These are phyloP conservation scores for Stentor coeruleus DNA, from an alignment of 73 alveolate genomes.

Conservation along the genomic window DNA sequence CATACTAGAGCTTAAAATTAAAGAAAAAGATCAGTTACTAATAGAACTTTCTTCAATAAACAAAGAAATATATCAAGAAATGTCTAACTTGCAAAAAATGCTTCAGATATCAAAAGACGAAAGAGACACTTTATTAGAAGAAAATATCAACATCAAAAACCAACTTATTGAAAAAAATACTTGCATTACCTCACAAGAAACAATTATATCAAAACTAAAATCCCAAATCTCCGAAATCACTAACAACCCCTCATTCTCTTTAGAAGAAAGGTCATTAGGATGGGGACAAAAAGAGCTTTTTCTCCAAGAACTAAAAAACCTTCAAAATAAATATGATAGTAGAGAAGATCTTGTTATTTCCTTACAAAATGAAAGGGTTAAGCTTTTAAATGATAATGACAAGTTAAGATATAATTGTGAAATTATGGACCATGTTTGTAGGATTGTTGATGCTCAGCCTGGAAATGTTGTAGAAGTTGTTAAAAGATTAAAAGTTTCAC, in stretches of 20 bases:
- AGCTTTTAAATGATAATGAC: conserved; percentile 8
- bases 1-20: not conserved
- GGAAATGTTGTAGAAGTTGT: too few relatives aligned
- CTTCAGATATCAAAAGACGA: not conserved
- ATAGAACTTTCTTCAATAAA: not conserved
- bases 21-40: not conserved
- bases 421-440: too few relatives aligned
- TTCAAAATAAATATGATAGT: not conserved
- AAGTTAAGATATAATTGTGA: too few relatives aligned
- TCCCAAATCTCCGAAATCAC: not conserved
- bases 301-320: conserved; percentile 8
- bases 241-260: not conserved
- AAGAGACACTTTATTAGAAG: not conserved
- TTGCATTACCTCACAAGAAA: not conserved
- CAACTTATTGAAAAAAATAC: not conserved
- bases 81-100: not conserved
- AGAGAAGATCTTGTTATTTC: conserved; percentile 8
- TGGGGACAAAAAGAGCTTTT: not conserved
- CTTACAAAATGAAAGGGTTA: conserved; percentile 11
- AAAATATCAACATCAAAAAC: not conserved
- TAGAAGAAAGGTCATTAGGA: not conserved
- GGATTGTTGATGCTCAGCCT: too few relatives aligned
- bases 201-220: not conserved
- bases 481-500: too few relatives aligned
- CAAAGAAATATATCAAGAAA: not conserved